Conservation (phyloP, 176 grass and related monocot species). For the Carex myosuroides region DNA sequence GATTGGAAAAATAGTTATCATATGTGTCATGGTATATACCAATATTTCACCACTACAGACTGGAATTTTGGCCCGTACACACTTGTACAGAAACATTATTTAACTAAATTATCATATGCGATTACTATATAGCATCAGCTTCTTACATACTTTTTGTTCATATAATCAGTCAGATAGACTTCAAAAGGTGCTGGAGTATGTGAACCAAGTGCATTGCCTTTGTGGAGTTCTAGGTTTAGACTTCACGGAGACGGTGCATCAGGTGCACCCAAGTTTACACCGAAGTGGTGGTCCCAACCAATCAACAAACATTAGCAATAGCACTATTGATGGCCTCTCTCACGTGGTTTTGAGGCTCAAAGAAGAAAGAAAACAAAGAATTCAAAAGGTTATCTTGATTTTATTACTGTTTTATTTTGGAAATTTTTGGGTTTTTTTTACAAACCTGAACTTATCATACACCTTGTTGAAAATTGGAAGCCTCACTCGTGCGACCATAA, state of each 20-base stretch:
- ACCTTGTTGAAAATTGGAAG: background rate
- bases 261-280: conserved; percentile 91
- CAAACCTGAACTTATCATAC: background rate
- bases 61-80: background rate
- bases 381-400: conserved; percentile 55
- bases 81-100: background rate
- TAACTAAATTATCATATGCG: background rate
- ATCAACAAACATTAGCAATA: conserved; percentile 74
- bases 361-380: conserved; percentile 54
- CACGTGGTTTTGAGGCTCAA: conserved; percentile 59
- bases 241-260: conserved; percentile 63
- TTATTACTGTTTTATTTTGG: background rate
- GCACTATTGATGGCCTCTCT: conserved; percentile 67
- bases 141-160: background rate
- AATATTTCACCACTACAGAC: background rate
- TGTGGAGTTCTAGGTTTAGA: conserved; percentile 76
- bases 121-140: background rate
- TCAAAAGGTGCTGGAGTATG: conserved; percentile 72
- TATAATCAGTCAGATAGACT: conserved; percentile 78
- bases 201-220: conserved; percentile 86
- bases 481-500: background rate
- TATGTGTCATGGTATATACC: background rate
- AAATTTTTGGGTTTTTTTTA: background rate
- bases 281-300: conserved; percentile 46
- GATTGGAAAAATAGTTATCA: background rate